Base-by-base conservation (phyloP, 176 grass and related monocot genomes). In the Phoenix dactylifera region DNA sequence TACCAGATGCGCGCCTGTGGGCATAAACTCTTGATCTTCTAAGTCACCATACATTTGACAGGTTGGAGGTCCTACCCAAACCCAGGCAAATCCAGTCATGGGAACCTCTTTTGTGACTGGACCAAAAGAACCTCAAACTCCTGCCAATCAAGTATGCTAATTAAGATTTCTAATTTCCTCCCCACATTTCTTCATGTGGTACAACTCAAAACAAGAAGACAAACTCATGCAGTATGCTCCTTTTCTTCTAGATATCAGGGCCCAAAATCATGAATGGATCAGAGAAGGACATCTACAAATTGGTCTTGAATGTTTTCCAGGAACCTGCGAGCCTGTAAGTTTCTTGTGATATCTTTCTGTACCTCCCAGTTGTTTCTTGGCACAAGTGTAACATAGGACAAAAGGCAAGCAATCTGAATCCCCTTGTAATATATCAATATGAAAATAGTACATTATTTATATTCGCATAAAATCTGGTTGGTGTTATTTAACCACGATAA, bases 261-360 rank as follows among this genome's bases (percentile, higher is more conserved):
- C 51, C 22, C 26, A 61, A 22, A 19, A 49, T 10, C 50, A 56
- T 49, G 28, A 26, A 53, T 60, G 84, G 66, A 71, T 68, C 81
- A 0, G 64, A 65, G 67, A 78, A 66, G 17, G 87, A 98, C 77
- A 65, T 83, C 52, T 71, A 83, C n/a, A 77, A 56, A 26, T 63
- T 71, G 29, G 93, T 92, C 65, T 59, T 92, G 57, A 69, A 81
- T n/a, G 57, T 98, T 70, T 78, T 98, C 70, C 74, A 59, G 3
- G 93, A 98, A 74, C 93, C 87, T 73, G 83, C 75, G 73, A 76
- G 74, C 70, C 16, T 91, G 93, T 97, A 75, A 88, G 84, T 78
- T 69, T 18, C 53, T 24, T 30, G 20, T 39, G 1, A 14, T 51
- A 44, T 44, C 7, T 39, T 39, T 44, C 6, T 60, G 15, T 25